Evolutionary conservation across 495 filamentous ascomycete species (phyloP).

Genomic region (Penicillium samsonianum): DNA sequence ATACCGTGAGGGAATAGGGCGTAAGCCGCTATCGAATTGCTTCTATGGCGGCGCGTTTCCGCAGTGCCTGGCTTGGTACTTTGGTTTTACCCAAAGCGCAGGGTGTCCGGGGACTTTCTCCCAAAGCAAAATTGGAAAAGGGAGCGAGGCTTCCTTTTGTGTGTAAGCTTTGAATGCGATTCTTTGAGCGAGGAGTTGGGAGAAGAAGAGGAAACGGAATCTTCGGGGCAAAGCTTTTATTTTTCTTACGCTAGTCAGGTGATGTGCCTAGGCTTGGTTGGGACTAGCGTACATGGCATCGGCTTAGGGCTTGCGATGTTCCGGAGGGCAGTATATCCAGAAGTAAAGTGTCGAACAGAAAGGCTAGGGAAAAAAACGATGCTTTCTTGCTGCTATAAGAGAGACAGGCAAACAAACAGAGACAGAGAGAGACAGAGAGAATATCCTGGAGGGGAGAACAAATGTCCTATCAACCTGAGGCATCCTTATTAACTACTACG

Average conservation of each 20-base stretch:
- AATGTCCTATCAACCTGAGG: background rate
- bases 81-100: constrained; percentile 43
- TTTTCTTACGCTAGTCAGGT: constrained; percentile 27
- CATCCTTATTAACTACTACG: background rate
- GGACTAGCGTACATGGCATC: constrained; percentile 16
- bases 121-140: constrained; percentile 69
- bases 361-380: background rate
- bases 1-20: constrained; percentile 50
- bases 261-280: constrained; percentile 25
- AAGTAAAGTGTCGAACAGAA: background rate
- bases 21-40: constrained; percentile 78
- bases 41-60: constrained; percentile 99
- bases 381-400: background rate
- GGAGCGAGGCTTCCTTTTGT: constrained; percentile 60
- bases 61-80: constrained; percentile 58
- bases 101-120: constrained; percentile 99
- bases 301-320: background rate
- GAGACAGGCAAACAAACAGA: too few relatives aligned
- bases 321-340: background rate
- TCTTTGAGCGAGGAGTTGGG: constrained; percentile 92
- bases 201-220: constrained; percentile 29
- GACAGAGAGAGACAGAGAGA: background rate
- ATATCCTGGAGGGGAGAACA: background rate
- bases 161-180: constrained; percentile 99
- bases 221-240: constrained; percentile 20